A percentile compares a stretch with the other conserved stretches of the same genome.
These are phyloP conservation scores for Podaxis rugospora DNA, from an alignment of 768 basidiomycete genomes.

Conservation along the genomic window DNA sequence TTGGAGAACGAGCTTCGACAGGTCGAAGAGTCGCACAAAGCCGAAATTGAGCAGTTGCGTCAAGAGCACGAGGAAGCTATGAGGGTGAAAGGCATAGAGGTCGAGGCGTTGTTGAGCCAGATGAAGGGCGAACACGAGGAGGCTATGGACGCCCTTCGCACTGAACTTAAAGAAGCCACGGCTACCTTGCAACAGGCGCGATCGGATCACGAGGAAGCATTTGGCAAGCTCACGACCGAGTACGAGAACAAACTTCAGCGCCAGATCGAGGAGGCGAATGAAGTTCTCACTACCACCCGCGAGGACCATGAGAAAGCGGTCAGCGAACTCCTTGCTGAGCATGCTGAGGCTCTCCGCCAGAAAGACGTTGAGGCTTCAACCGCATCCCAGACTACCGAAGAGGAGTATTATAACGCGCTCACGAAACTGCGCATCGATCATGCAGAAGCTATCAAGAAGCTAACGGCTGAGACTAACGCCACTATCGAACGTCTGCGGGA, in stretches of 20 bases:
- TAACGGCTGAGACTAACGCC: constrained; percentile 55
- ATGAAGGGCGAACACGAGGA: constrained; percentile 38
- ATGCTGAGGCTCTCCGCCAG: constrained; percentile 51
- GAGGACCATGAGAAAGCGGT: constrained; percentile 53
- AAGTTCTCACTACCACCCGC: constrained; percentile 39
- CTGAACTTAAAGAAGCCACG: constrained; percentile 40
- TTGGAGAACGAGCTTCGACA: constrained; percentile 47
- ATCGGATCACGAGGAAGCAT: constrained; percentile 54
- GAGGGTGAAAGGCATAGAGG: constrained; percentile 21
- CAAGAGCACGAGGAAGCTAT: constrained; percentile 43
- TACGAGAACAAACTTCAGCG: constrained; percentile 51
- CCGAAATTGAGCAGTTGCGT: constrained; percentile 44
- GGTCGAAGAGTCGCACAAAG: constrained; percentile 46
- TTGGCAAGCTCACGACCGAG: constrained; percentile 51
- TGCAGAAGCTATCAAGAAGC: constrained; percentile 56
- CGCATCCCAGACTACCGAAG: constrained; percentile 64
- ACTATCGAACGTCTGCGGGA: constrained; percentile 67
- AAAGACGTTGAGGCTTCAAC: constrained; percentile 57
- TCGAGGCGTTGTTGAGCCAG: neutral
- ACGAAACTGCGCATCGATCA: constrained; percentile 76
- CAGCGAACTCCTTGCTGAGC: constrained; percentile 44
- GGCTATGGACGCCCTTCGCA: constrained; percentile 31
- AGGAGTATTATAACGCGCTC: constrained; percentile 78
- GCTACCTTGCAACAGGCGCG: constrained; percentile 41
- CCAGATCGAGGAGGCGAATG: constrained; percentile 51